phyloP scores from a whole-genome alignment of 441 rosid genomes.

The Flueggea neowawraea region DNA sequence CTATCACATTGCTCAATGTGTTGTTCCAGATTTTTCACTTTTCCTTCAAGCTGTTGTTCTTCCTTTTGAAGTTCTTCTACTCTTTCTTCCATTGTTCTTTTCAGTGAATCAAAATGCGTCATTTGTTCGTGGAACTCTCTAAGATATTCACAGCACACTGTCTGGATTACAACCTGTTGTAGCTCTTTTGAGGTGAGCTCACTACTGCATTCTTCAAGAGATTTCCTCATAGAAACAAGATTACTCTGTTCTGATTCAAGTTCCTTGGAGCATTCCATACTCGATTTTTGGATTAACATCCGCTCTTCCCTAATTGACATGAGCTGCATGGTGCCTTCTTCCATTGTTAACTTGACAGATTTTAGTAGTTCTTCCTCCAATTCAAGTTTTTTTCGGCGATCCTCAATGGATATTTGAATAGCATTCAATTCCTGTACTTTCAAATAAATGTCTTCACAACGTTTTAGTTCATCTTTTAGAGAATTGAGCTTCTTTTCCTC shows the following conservation, averaged over 20 bases:
- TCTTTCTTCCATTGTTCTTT: slow-evolving; percentile 24
- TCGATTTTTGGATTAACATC: slow-evolving; percentile 19
- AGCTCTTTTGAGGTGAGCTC: slow-evolving; percentile 21
- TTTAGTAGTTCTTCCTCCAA: slow-evolving; percentile 26
- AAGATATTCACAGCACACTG: slow-evolving; percentile 10
- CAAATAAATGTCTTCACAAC: slow-evolving; percentile 18
- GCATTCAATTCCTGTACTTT: slow-evolving; percentile 25
- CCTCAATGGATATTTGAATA: slow-evolving; percentile 15
- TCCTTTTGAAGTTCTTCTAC: slow-evolving; percentile 19
- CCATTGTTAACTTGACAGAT: slow-evolving; percentile 16
- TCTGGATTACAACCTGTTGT: slow-evolving; percentile 21
- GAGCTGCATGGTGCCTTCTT: slow-evolving; percentile 22
- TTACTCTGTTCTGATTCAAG: slow-evolving; percentile 21
- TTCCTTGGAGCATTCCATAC: slow-evolving; percentile 16
- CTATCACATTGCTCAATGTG: slow-evolving; percentile 16
- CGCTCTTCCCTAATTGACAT: slow-evolving; percentile 25
- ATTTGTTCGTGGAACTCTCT: slow-evolving; percentile 26
- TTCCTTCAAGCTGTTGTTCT: slow-evolving; percentile 30
- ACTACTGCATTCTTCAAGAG: slow-evolving; percentile 21
- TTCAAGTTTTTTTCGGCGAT: slow-evolving; percentile 16
- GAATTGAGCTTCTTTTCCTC: slow-evolving; percentile 19
- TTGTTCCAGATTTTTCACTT: slow-evolving; percentile 20
- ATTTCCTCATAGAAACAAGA: slow-evolving; percentile 22
- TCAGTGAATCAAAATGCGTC: slow-evolving; percentile 14
- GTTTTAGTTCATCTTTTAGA: slow-evolving; percentile 8